A percentile compares a stretch with the other conserved stretches of the same genome.
These are phyloP conservation scores for Elsinoe perseae DNA, from an alignment of 2,329 filamentous ascomycete species.

Conservation along the genomic window DNA sequence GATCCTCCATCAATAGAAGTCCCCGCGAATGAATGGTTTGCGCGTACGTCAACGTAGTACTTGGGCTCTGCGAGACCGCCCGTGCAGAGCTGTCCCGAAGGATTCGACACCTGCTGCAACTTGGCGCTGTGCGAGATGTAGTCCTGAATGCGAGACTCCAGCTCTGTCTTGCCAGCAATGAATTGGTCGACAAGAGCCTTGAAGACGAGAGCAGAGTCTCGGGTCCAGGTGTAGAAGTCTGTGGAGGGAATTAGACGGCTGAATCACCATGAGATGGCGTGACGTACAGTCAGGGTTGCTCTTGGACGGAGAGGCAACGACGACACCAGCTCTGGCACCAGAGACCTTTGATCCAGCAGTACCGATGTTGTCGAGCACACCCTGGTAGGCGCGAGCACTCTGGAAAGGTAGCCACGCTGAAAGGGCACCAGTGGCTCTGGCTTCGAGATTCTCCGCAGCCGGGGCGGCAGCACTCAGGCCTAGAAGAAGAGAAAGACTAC, in stretches of 20 bases:
- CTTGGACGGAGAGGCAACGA: constrained; percentile 51
- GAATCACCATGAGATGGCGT: not conserved
- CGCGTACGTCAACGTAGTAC: constrained; percentile 53
- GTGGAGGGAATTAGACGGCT: not conserved
- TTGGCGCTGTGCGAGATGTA: constrained; percentile 61
- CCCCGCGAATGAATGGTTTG: not conserved
- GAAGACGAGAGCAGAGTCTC: constrained; percentile 64
- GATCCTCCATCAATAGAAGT: not conserved
- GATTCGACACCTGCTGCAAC: constrained; percentile 61
- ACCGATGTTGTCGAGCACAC: constrained; percentile 50
- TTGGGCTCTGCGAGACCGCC: constrained; percentile 64
- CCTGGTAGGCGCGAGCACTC: constrained; percentile 42
- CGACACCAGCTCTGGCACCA: constrained; percentile 44
- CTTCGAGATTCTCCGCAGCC: constrained; percentile 17
- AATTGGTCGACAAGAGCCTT: constrained; percentile 63
- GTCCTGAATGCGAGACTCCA: constrained; percentile 57
- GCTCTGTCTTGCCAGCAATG: constrained; percentile 48
- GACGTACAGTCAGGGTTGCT: constrained; percentile 46
- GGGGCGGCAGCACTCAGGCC: constrained; percentile 17
- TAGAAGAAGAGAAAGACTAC: constrained; percentile 13
- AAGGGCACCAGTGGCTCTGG: constrained; percentile 22
- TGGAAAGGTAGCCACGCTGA: constrained; percentile 37
- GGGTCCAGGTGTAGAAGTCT: constrained; percentile 75
- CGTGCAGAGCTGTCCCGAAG: constrained; percentile 50
- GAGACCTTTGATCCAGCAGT: constrained; percentile 41